Base-by-base conservation (phyloP, 495 filamentous ascomycete species). In the Daldinia caldariorum region DNA sequence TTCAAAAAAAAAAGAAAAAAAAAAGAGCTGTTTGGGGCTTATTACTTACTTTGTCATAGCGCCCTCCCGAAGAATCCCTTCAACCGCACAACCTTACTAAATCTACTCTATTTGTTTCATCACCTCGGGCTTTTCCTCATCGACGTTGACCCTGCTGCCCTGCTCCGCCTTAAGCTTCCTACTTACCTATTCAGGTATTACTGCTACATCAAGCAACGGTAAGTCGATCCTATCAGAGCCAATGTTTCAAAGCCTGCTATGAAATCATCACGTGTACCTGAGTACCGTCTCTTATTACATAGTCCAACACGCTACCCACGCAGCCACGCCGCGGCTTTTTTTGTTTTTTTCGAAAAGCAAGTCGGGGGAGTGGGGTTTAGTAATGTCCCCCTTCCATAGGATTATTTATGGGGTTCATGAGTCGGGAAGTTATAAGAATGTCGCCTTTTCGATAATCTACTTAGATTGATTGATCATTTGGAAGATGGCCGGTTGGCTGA, bases 401-500 rank as follows among this genome's bases (percentile, higher is more conserved):
- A 43, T 58, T 31, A 54, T 63, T 63, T 51, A 43, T 56, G 61
- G 65, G 50, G 70, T 68, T 69, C 69, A 35, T 68, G 59, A 63
- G 69, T 68, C 63, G 69, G 60, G 55, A 67, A 51, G 63, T 64
- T 49, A 63, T 50, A 2, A 29, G 34, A 39, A 18, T 60, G 65
- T 72, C 57, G 70, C 65, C 22, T 56, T 47, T 66, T 72, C 70
- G 70, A 72, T 66, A 72, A 72, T 72, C 70, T 68, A 72, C 70
- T 66, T 68, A 72, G 61, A 72, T 72, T 72, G 70, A 68, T 63
- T 67, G 39, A 67, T 72, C 70, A 72, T 72, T 72, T 68, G 70
- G 70, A 72, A 72, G 70, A 72, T 65, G 70, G 70, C 70, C 70
- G 70, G 70, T 72, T 72, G 70, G 70, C 61, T 68, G 61, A 70